Evolutionary conservation across 2,329 filamentous ascomycete genomes (phyloP).

Genomic region (Penicillium griseofulvum): DNA sequence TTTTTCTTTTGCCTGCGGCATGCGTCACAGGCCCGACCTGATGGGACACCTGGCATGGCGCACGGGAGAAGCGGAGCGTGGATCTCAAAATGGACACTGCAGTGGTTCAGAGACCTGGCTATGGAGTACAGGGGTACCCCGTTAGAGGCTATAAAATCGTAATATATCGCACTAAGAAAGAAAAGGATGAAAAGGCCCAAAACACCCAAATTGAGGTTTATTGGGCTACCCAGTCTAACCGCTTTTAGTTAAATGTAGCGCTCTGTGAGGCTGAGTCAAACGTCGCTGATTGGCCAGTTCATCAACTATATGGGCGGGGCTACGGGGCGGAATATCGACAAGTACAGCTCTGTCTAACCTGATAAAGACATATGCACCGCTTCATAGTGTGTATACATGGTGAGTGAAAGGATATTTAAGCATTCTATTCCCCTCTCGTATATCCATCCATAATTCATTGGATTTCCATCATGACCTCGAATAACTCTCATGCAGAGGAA

Average conservation of each 20-base stretch:
- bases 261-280: constrained; percentile 1
- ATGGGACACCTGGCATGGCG: constrained; percentile 53
- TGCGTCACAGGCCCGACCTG: constrained; percentile 51
- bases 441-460: neutral
- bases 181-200: neutral
- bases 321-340: neutral
- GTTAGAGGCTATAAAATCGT: neutral
- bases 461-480: constrained; percentile 8
- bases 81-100: constrained; percentile 2
- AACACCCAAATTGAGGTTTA: neutral
- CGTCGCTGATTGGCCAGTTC: constrained; percentile 4
- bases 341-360: neutral
- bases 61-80: neutral
- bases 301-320: neutral
- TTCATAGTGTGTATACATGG: neutral
- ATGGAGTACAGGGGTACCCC: neutral
- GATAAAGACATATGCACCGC: neutral
- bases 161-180: neutral
- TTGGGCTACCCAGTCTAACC: constrained; percentile 10
- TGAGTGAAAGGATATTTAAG: constrained; percentile 8
- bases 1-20: constrained; percentile 57
- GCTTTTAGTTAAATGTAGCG: constrained; percentile 15
- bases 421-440: neutral
- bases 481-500: constrained; percentile 1
- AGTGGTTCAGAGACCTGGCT: neutral